Conservation (phyloP, 2,329 filamentous ascomycete genomes). For the Colletotrichum filicis region DNA sequence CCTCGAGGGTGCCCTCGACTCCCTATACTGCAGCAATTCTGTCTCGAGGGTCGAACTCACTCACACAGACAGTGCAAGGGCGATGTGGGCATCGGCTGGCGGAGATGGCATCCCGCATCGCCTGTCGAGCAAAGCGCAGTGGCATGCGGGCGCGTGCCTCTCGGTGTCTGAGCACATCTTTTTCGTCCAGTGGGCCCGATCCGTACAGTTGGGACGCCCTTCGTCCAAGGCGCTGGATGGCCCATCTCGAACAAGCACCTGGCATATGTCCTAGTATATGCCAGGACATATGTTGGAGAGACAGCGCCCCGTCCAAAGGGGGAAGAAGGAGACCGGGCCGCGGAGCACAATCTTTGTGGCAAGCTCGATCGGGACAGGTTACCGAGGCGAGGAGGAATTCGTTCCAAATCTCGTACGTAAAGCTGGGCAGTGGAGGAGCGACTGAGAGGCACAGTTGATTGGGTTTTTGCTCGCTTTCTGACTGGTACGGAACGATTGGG, state of each 20-base stretch:
- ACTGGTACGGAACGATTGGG: background rate
- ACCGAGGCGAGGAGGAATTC: constrained; percentile 8
- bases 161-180: background rate
- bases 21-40: background rate
- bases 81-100: background rate
- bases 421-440: constrained; percentile 4
- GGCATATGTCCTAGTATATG: background rate
- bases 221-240: background rate
- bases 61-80: background rate
- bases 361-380: constrained; percentile 25
- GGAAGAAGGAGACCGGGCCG: background rate
- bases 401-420: constrained; percentile 11
- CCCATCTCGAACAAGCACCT: background rate
- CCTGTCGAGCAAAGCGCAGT: constrained; percentile 2
- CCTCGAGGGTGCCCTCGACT: background rate
- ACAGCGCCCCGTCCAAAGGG: background rate
- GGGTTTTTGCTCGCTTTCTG: background rate
- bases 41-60: background rate
- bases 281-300: background rate
- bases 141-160: constrained; percentile 8
- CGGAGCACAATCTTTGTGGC: background rate
- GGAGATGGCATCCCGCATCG: background rate
- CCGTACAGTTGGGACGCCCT: background rate
- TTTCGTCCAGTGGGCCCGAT: background rate
- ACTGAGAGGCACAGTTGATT: background rate